Base-by-base conservation (phyloP, 1,139 yeast genomes). In the Yamadazyma epiphylla region DNA sequence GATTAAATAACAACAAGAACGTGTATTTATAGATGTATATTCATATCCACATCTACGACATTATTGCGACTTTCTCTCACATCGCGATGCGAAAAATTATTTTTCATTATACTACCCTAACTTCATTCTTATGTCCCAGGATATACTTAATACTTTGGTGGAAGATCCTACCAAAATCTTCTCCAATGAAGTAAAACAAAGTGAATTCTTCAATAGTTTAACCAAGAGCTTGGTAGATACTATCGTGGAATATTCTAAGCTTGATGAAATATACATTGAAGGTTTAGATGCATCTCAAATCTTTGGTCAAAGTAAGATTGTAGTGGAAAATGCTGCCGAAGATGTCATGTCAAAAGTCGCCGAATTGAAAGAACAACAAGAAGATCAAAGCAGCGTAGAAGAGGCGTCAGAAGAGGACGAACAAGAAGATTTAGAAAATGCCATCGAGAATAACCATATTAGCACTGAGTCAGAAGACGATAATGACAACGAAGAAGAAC, bases 271-370 rank as follows among this genome's bases (percentile, higher is more conserved):
- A 16, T 79, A 81, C 45, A 70, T 84, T 15, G 94, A 87, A 32
- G 97, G 96, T 1, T 65, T 91, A 35, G 96, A 86, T 53, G 80
- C 95, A 11, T 76, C 83, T 25, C 97, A 91, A 53, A 89, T 91
- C 0, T 91, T 89, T 86, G 95, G 94, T 32, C 97, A 91, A 55
- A 80, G 87, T 3, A 86, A 83, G 55, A 73, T 91, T 64, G 81
- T 91, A 17, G 66, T 87, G 26, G 62, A 56, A 30, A 55, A 50
- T 13, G 54, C 51, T 8, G 51, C 51, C 5, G 48, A 48, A 27
- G 32, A 67, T 33, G 60, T 84, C 31, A 63, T 68, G 41, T 69
- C 63, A 37, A 42, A 30, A 32, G 34, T 36, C 26, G 37, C 28
- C 27, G 43, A 32, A 27, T 48, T 72, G 32, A 64, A 26, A 19